These are phyloP conservation scores for Rubia yunnanensis DNA, from an alignment of 257 asterid genomes.

Conservation along the genomic window DNA sequence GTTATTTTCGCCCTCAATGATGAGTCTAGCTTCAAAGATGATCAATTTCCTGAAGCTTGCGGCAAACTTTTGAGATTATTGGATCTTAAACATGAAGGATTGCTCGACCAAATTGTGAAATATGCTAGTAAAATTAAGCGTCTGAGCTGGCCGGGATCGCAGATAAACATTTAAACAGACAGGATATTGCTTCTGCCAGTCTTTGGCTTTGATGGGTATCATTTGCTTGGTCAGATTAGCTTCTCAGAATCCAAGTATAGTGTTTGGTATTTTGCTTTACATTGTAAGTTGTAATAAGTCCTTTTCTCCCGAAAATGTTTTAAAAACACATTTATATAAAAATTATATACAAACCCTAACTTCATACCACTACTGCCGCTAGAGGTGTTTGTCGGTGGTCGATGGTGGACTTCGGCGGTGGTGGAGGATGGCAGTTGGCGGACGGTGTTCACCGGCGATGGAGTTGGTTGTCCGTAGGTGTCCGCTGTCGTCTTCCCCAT, in stretches of 20 bases:
- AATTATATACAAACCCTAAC: no score
- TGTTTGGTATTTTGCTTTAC: background rate
- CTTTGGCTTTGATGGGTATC: background rate
- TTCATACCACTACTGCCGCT: no score
- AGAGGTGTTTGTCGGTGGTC: no score
- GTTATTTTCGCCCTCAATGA: constrained; percentile 65
- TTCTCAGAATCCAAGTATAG: background rate
- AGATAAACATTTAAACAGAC: background rate
- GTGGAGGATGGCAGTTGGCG: no score
- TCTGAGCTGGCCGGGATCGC: constrained; percentile 18
- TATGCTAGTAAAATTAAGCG: constrained; percentile 40
- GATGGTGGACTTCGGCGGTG: no score
- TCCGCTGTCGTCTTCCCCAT: no score
- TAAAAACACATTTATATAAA: background rate
- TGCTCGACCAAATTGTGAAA: constrained; percentile 33
- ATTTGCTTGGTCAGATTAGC: background rate
- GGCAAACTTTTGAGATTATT: constrained; percentile 29
- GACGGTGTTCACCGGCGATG: no score
- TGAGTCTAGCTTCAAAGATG: constrained; percentile 28
- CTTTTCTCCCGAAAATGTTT: background rate
- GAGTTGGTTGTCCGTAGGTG: no score
- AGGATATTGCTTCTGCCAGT: background rate
- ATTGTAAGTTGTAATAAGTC: background rate
- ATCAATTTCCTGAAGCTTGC: constrained; percentile 38
- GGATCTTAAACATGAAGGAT: constrained; percentile 27